Percentiles rank a stretch among this genome's conserved stretches.
phyloP scores from a whole-genome alignment of 768 basidiomycete genomes.

The Serpula lacrymans region DNA sequence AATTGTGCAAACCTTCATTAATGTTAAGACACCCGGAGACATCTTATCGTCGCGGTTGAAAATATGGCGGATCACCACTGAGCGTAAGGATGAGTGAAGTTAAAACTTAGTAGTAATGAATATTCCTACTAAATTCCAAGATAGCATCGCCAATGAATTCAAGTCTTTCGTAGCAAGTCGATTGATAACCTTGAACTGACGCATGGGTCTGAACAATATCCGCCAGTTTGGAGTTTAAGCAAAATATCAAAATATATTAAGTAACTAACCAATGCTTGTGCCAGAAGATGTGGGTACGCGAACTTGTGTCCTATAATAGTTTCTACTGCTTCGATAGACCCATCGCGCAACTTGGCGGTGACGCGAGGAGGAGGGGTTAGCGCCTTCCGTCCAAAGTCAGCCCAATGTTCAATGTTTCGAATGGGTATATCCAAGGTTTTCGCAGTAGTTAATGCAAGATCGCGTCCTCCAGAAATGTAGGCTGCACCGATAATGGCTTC shows the following conservation, averaged over 20 bases:
- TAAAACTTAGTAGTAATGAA: slow-evolving; percentile 1
- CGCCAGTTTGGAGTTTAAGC: not conserved
- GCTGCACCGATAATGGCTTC: slow-evolving; percentile 86
- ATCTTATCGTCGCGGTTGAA: slow-evolving; percentile 60
- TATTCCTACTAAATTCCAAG: slow-evolving; percentile 69
- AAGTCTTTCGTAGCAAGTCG: slow-evolving; percentile 66
- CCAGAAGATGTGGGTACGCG: slow-evolving; percentile 57
- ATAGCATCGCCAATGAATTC: slow-evolving; percentile 88
- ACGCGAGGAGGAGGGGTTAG: slow-evolving; percentile 41
- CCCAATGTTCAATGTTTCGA: slow-evolving; percentile 63
- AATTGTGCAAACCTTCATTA: slow-evolving; percentile 57
- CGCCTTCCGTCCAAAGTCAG: slow-evolving; percentile 57
- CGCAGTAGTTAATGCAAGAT: slow-evolving; percentile 58
- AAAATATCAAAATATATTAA: not conserved
- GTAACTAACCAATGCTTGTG: slow-evolving; percentile 67
- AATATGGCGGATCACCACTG: slow-evolving; percentile 74
- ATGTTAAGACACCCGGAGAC: slow-evolving; percentile 72
- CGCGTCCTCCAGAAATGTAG: slow-evolving; percentile 69
- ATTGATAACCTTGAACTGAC: slow-evolving; percentile 53
- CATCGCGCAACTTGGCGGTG: slow-evolving; percentile 42
- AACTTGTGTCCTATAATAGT: slow-evolving; percentile 62
- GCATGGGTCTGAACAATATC: slow-evolving; percentile 57
- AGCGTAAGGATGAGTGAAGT: slow-evolving; percentile 4
- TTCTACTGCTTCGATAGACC: slow-evolving; percentile 56
- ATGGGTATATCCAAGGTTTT: slow-evolving; percentile 67